phyloP scores from a whole-genome alignment of 2,329 filamentous ascomycete species.

The Onygena corvina region DNA sequence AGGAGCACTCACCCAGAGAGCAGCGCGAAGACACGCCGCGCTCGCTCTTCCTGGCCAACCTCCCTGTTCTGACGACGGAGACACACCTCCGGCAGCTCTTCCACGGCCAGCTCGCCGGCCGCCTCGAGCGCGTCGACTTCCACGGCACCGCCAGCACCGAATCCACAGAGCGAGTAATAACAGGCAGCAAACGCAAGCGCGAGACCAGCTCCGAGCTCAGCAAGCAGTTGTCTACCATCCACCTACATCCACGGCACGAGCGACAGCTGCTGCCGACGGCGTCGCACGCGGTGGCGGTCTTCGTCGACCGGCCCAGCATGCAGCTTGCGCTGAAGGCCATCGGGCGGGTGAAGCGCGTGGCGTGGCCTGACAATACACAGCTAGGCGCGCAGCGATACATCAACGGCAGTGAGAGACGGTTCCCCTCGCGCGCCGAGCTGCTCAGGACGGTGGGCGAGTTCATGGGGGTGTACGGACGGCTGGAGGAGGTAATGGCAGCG shows the following conservation, averaged over 20 bases:
- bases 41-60: constrained; percentile 81
- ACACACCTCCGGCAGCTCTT: constrained; percentile 66
- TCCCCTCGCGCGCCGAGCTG: constrained; percentile 55
- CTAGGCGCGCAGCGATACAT: constrained; percentile 43
- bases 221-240: constrained; percentile 46
- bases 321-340: constrained; percentile 66
- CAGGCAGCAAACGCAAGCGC: constrained; percentile 45
- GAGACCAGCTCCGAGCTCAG: constrained; percentile 37
- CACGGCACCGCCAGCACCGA: constrained; percentile 42
- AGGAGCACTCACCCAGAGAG: constrained; percentile 67
- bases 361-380: constrained; percentile 31
- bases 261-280: constrained; percentile 59
- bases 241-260: constrained; percentile 62
- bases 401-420: constrained; percentile 56
- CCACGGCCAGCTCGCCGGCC: constrained; percentile 57
- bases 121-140: constrained; percentile 68
- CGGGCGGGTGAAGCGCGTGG: constrained; percentile 54
- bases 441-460: constrained; percentile 69
- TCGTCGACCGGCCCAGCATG: constrained; percentile 72
- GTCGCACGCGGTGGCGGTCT: constrained; percentile 64
- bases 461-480: constrained; percentile 63
- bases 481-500: constrained; percentile 53
- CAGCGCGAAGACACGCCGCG: constrained; percentile 61
- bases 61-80: constrained; percentile 73
- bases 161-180: constrained; percentile 15